Conservation (phyloP, 345 rosid genomes). For the Lumnitzera racemosa region DNA sequence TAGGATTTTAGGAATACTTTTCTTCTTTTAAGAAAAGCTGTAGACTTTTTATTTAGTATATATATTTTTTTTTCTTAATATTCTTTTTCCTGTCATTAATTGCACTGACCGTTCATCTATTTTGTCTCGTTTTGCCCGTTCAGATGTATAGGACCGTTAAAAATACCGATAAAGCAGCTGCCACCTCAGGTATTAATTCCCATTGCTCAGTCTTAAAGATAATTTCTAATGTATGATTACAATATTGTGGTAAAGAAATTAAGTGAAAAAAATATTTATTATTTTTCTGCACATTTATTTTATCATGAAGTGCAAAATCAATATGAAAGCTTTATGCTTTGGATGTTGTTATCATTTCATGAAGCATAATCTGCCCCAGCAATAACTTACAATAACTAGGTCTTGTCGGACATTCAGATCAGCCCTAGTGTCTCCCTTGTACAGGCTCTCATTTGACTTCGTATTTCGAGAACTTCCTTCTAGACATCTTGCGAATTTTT, state of each 20-base stretch:
- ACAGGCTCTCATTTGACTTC: too few species aligned
- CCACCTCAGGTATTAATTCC: slow-evolving; percentile 36
- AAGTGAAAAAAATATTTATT: not conserved
- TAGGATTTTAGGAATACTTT: not conserved
- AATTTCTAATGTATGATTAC: not conserved
- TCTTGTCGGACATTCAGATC: too few species aligned
- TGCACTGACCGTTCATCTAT: slow-evolving; percentile 3
- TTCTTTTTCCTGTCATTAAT: not conserved
- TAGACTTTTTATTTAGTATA: not conserved
- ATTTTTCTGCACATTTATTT: not conserved
- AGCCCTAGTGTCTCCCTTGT: too few species aligned
- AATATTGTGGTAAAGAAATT: too few species aligned
- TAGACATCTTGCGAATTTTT: too few species aligned
- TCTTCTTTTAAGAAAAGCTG: not conserved
- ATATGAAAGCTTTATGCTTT: too few species aligned
- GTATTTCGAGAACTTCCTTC: too few species aligned
- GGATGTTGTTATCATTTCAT: too few species aligned
- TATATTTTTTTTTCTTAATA: not conserved
- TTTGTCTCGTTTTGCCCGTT: slow-evolving; percentile 15
- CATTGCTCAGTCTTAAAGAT: not conserved
- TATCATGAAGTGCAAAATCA: too few species aligned
- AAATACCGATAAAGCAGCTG: slow-evolving; percentile 46
- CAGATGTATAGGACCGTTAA: slow-evolving; percentile 64
- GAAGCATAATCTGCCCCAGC: too few species aligned
- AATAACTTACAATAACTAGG: too few species aligned